Evolutionary conservation across 176 grass and related monocot genomes (phyloP), one percentile per base, ranked within the genome.

Genomic region (Hyparrhenia diplandra): DNA sequence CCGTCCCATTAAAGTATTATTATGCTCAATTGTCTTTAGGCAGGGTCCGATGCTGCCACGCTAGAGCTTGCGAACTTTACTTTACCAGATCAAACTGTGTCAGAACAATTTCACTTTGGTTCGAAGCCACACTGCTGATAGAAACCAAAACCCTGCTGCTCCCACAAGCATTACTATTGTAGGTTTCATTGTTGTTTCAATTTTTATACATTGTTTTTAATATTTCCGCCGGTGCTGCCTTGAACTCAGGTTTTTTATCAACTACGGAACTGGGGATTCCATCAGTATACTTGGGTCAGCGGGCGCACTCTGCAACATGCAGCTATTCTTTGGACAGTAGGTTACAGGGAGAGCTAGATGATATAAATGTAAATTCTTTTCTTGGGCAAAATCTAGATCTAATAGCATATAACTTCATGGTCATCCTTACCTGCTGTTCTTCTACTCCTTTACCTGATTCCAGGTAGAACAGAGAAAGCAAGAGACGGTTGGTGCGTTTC

Each of bases 401-500:
- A n/a, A n/a, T n/a, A n/a, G n/a, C n/a, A n/a, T n/a, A n/a, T n/a
- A 37, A 37, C 5, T 37, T 75, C 11, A 37, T 80, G 27, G 29
- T 69, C 20, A 13, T 64, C 30, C 32, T 64, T 71, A 40, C 8
- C 28, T 67, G n/a, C 16, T 68, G 23, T 30, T 81, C 55, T 60
- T 17, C 37, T 86, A n/a, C 7, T 14, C 59, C 85, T 35, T 27
- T 63, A 23, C 36, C 23, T 85, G 5, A 23, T 81, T 86, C 54
- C 87, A 90, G 92, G 86, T 47, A 46, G 70, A 88, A 61, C 24
- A 82, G 59, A 80, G 37, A 78, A 94, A 86, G 24, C 72, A 83
- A 79, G 90, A 91, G 82, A 81, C 70, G 47, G 88, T 94, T 79
- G 95, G 42, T 43, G 42, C 42, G 11, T 43, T 43, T 43, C 41